phyloP scores from a whole-genome alignment of 192 early-diverging fungal genomes.

The Spizellomyces punctatus region DNA sequence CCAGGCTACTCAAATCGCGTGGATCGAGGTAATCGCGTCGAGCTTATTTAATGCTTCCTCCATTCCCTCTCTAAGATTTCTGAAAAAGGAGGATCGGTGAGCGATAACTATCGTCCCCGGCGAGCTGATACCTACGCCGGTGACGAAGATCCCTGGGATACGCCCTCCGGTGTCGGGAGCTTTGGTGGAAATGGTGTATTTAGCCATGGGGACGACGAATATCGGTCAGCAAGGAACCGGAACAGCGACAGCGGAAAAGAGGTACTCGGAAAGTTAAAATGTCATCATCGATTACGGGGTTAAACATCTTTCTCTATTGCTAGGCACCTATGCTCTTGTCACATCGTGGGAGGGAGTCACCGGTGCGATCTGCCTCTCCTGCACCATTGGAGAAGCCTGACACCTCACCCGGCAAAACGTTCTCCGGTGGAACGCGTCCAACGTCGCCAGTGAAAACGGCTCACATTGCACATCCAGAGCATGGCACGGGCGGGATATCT shows the following conservation, averaged over 20 bases:
- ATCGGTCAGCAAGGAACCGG: not conserved
- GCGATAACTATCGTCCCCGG: not conserved
- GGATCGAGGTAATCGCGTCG: not conserved
- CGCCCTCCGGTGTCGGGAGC: constrained; percentile 28
- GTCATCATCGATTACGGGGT: not conserved
- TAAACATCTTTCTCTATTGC: too few relatives aligned
- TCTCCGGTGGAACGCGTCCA: too few relatives aligned
- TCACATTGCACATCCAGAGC: too few relatives aligned
- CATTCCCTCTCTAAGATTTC: too few relatives aligned
- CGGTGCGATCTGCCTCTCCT: constrained; percentile 25
- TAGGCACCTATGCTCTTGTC: constrained; percentile 1
- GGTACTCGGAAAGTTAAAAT: not conserved
- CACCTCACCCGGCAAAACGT: constrained; percentile 3
- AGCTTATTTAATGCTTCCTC: too few relatives aligned
- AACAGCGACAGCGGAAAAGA: not conserved
- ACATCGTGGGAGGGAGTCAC: constrained; percentile 26
- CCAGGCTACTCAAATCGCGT: constrained; percentile 29
- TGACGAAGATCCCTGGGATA: constrained; percentile 39
- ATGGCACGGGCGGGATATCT: too few relatives aligned
- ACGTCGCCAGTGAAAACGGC: too few relatives aligned
- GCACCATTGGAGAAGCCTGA: not conserved
- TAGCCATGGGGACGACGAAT: constrained; percentile 14
- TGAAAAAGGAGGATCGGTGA: too few relatives aligned
- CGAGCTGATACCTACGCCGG: constrained; percentile 10
- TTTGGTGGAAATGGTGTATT: constrained; percentile 37